A percentile compares a stretch with the other conserved stretches of the same genome.
Evolutionary conservation across 768 basidiomycete genomes (phyloP).

Genomic region (Kwoniella pini): DNA sequence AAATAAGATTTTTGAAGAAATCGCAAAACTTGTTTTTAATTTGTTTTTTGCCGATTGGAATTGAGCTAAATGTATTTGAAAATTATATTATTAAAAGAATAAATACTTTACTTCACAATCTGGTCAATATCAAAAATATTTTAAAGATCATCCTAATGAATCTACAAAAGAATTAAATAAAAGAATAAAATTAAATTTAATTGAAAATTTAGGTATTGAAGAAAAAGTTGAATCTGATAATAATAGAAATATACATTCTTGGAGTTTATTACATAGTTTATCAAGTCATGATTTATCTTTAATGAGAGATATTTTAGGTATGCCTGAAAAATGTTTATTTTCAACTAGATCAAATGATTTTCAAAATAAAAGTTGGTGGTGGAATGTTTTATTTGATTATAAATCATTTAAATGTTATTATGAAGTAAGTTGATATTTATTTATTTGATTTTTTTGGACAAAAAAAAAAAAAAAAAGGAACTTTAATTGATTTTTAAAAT

Average conservation of each 20-base stretch:
- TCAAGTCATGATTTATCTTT: slow-evolving; percentile 43
- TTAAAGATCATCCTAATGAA: slow-evolving; percentile 31
- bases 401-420: slow-evolving; percentile 44
- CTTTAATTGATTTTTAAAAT: too few species aligned
- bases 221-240: slow-evolving; percentile 1
- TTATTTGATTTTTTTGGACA: not conserved
- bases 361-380: slow-evolving; percentile 10
- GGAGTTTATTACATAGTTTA: slow-evolving; percentile 37
- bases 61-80: too few species aligned
- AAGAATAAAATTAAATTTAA: slow-evolving; percentile 14
- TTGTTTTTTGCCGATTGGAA: too few species aligned
- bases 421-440: slow-evolving; percentile 31
- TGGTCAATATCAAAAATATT: slow-evolving; percentile 29
- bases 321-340: slow-evolving; percentile 32
- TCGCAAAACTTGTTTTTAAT: too few species aligned
- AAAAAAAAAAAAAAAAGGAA: too few species aligned
- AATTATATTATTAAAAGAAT: slow-evolving; percentile 9
- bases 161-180: slow-evolving; percentile 10
- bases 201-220: slow-evolving; percentile 29
- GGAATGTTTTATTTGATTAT: slow-evolving; percentile 36
- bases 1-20: too few species aligned
- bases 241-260: slow-evolving; percentile 19
- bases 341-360: slow-evolving; percentile 14
- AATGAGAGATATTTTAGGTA: slow-evolving; percentile 45
- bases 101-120: slow-evolving; percentile 42